phyloP scores from a whole-genome alignment of 768 basidiomycete species.

The Lactifluus subvellereus region DNA sequence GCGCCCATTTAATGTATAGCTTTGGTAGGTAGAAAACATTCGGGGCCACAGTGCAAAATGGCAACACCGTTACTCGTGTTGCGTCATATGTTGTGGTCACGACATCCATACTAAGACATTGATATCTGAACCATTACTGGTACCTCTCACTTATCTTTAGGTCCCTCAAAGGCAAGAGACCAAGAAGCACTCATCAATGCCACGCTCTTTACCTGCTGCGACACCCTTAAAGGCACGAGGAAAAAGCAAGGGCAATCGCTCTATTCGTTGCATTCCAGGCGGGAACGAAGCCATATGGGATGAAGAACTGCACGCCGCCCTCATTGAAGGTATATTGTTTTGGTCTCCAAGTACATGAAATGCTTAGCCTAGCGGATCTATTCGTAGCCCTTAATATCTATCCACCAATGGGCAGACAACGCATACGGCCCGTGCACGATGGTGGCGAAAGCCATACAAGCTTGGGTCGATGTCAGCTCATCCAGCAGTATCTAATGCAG shows the following conservation, averaged over 20 bases:
- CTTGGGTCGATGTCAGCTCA: constrained; percentile 37
- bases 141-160: background rate
- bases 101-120: background rate
- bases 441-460: constrained; percentile 4
- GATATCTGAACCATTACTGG: constrained; percentile 1
- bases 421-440: constrained; percentile 16
- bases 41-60: no score
- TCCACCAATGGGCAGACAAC: constrained; percentile 25
- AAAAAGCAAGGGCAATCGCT: constrained; percentile 24
- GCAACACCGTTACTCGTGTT: background rate
- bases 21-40: background rate
- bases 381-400: constrained; percentile 19
- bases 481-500: constrained; percentile 36
- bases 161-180: constrained; percentile 3
- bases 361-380: background rate
- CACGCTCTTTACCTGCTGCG: constrained; percentile 13
- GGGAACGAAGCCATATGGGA: constrained; percentile 24
- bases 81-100: background rate
- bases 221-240: constrained; percentile 8
- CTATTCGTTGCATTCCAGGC: constrained; percentile 23
- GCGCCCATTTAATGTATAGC: background rate
- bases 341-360: constrained; percentile 6
- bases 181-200: constrained; percentile 9
- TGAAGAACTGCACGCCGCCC: constrained; percentile 21
- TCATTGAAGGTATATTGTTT: constrained; percentile 22